These are phyloP conservation scores for Scheffersomyces insectosa DNA, from an alignment of 1,139 yeast species.

Conservation along the genomic window DNA sequence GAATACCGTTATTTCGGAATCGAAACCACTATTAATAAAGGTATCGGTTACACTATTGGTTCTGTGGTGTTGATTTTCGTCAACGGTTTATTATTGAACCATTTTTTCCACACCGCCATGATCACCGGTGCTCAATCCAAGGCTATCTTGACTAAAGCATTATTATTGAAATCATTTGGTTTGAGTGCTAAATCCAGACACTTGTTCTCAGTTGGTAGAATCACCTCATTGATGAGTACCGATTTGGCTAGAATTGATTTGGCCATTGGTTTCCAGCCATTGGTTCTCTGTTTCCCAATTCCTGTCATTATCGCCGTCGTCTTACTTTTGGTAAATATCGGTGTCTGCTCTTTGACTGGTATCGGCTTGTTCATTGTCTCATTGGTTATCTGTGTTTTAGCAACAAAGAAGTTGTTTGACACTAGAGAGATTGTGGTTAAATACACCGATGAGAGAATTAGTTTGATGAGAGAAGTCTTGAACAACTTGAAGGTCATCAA, in stretches of 20 bases:
- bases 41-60: slow-evolving; percentile 45
- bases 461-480: slow-evolving; percentile 46
- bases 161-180: slow-evolving; percentile 41
- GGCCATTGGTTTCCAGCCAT: slow-evolving; percentile 49
- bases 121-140: slow-evolving; percentile 49
- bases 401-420: slow-evolving; percentile 36
- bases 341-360: slow-evolving; percentile 45
- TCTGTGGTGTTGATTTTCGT: slow-evolving; percentile 39
- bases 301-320: slow-evolving; percentile 44
- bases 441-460: slow-evolving; percentile 43
- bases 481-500: slow-evolving; percentile 45
- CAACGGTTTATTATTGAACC: slow-evolving; percentile 45
- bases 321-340: slow-evolving; percentile 36
- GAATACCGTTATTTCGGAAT: slow-evolving; percentile 38
- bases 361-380: slow-evolving; percentile 45
- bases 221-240: slow-evolving; percentile 46
- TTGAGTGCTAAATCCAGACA: slow-evolving; percentile 36
- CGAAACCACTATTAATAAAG: slow-evolving; percentile 33
- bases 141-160: slow-evolving; percentile 40
- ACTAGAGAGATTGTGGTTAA: slow-evolving; percentile 42
- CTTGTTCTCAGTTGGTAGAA: slow-evolving; percentile 40
- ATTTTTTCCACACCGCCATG: slow-evolving; percentile 47
- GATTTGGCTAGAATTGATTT: slow-evolving; percentile 49
- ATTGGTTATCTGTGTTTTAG: slow-evolving; percentile 36
- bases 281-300: slow-evolving; percentile 45